Percentiles rank a stretch among this genome's conserved stretches.
Conservation (phyloP, 306 rosid genomes). For the Vigna mungo region DNA sequence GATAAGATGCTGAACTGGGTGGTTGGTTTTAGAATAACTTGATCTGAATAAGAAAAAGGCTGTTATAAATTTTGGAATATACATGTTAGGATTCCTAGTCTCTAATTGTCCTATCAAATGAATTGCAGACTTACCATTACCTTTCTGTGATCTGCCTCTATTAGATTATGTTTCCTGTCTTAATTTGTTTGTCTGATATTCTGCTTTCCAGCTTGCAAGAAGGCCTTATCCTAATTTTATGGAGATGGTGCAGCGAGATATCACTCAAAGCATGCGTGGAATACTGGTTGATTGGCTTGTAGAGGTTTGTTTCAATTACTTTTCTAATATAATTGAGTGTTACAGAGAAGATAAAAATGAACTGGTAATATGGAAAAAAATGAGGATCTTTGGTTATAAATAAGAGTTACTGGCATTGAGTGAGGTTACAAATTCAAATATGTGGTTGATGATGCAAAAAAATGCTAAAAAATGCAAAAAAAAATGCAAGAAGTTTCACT, state of each 20-base stretch:
- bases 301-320: constrained; percentile 67
- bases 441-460: no score
- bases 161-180: constrained; percentile 25
- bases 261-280: constrained; percentile 87
- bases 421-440: neutral
- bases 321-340: constrained; percentile 18
- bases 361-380: neutral
- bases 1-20: constrained; percentile 5
- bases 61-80: constrained; percentile 5
- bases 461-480: no score
- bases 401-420: neutral
- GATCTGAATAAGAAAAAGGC: neutral
- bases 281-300: constrained; percentile 97
- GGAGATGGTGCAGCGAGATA: constrained; percentile 78
- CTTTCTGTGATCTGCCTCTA: constrained; percentile 34
- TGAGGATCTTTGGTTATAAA: neutral
- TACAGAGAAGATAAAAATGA: neutral
- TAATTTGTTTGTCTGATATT: constrained; percentile 29
- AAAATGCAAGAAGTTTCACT: no score
- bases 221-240: constrained; percentile 70
- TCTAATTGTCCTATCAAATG: neutral
- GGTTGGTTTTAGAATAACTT: neutral
- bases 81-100: neutral
- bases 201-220: constrained; percentile 67
- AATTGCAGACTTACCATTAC: constrained; percentile 8